Evolutionary conservation across 805 yeast species (phyloP), one percentile per base, ranked within the genome.

Genomic region (Teunomyces barrocoloradensis): DNA sequence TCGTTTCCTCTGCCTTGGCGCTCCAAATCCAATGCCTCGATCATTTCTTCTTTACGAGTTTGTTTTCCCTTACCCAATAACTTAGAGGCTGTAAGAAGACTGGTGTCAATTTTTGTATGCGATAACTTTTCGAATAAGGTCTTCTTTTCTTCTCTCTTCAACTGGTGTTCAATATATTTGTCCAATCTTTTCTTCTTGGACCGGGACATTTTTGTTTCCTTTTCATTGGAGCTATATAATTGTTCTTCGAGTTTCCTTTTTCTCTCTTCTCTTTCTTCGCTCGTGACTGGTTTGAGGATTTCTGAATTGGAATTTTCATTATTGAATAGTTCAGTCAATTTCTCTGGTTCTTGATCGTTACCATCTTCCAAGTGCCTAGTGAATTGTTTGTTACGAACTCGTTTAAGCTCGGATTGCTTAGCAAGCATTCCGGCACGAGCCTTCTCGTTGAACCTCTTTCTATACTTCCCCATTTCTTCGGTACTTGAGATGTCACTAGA

Each of bases 161-260:
- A 61, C 63, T 90, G 97, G 67, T 88, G 96, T 49, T 90, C 96
- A 33, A 92, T 89, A 65, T 89, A 92, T 65, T 92, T 92, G 52
- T 92, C 97, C 38, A 92, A 69, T 48, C 98, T 71, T 69, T 87
- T 79, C 74, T 75, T 79, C 71, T 92, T 86, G 42, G 85, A 78
- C 43, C 81, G 72, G 0, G 91, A 82, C 32, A 87, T 65, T 59
- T 89, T 89, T 11, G 83, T 60, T 49, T 88, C 92, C 46, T 78
- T 72, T 20, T 59, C 54, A 46, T 76, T 77, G 38, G 88, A 84
- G 23, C 75, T 65, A 47, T 86, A 71, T 6, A 82, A 65, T 23
- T 80, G 77, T 49, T 83, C 78, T 46, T 73, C 80, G 41, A 91
- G 60, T 52, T 79, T 80, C 43, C 92, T 68, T 61, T 87, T 88